Base-by-base conservation (phyloP, 2,329 filamentous ascomycete species). In the Penicillium sp. region DNA sequence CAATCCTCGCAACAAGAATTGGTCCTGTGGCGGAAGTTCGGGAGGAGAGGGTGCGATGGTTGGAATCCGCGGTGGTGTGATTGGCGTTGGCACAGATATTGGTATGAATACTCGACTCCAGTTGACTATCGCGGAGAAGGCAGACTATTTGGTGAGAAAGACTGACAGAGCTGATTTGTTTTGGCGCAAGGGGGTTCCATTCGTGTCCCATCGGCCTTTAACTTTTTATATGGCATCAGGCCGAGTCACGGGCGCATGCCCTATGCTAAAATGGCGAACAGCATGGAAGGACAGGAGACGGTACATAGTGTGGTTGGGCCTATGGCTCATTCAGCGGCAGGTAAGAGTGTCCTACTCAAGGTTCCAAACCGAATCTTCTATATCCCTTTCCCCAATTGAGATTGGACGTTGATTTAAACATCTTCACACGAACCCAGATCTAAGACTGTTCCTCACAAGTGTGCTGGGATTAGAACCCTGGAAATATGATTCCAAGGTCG, bases 11-110 rank as follows among this genome's bases (percentile, higher is more conserved):
- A 84, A 84, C 59, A 75, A 79, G 25, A 83, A 84, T 57, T 75
- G 80, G 27, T 85, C 82, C 0, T 77, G 77, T 24, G 84, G 84
- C 9, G 84, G 84, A 8, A 82, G 78, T 34, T 84, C 81, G 0
- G 84, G 84, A 3, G 84, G 84, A 39, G 84, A 87, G 60, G 77
- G 77, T 5, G 83, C 83, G 0, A 71, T 87, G 2, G 74, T 87
- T 33, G 69, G 72, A 24, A 41, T 52, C 35, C 44, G 68, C 8
- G 84, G 83, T 12, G 81, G 77, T 50, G 73, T 76, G 1, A 52
- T 85, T 1, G 84, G 84, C 8, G 71, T 85, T 0, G 83, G 82
- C 1, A 82, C 82, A 0, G 83, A 86, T 52, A 84, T 86, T n/a
- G 50, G 50, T 49, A 35, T 5, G 49, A 24, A 7, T 2, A 29